Evolutionary conservation across 331 rosid species (phyloP).

Genomic region (Dryas integrifolia): DNA sequence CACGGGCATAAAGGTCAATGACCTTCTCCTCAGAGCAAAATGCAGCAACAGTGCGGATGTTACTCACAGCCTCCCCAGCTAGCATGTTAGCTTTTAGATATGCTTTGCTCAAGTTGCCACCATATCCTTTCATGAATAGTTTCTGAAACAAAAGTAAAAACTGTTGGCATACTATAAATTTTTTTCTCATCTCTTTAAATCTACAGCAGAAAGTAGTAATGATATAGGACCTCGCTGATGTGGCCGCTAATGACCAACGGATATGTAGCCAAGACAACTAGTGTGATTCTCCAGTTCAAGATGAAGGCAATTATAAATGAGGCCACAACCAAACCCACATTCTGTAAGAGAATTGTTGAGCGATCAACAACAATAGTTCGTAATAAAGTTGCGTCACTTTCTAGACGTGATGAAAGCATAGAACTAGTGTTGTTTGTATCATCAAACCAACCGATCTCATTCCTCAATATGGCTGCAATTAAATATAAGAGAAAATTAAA

Average conservation of each 20-base stretch:
- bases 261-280: slow-evolving; percentile 86
- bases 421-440: slow-evolving; percentile 76
- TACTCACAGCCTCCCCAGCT: slow-evolving; percentile 97
- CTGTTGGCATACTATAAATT: background rate
- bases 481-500: slow-evolving; percentile 18
- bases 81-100: slow-evolving; percentile 91
- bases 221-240: slow-evolving; percentile 69
- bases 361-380: slow-evolving; percentile 86
- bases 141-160: slow-evolving; percentile 49
- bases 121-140: slow-evolving; percentile 91
- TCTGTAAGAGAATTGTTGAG: slow-evolving; percentile 77
- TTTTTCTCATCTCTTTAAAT: background rate
- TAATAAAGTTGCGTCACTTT: slow-evolving; percentile 74
- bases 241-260: slow-evolving; percentile 90
- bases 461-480: slow-evolving; percentile 83
- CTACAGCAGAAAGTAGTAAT: slow-evolving; percentile 17
- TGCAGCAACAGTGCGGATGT: slow-evolving; percentile 90
- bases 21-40: slow-evolving; percentile 88
- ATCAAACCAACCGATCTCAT: slow-evolving; percentile 97
- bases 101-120: slow-evolving; percentile 98
- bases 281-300: slow-evolving; percentile 92
- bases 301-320: slow-evolving; percentile 82
- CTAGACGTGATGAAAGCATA: slow-evolving; percentile 86
- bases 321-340: slow-evolving; percentile 72
- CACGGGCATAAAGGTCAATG: slow-evolving; percentile 65